Conservation (phyloP, 805 yeast species). For the baker's yeast (Saccharomyces cerevisiae) region DNA sequence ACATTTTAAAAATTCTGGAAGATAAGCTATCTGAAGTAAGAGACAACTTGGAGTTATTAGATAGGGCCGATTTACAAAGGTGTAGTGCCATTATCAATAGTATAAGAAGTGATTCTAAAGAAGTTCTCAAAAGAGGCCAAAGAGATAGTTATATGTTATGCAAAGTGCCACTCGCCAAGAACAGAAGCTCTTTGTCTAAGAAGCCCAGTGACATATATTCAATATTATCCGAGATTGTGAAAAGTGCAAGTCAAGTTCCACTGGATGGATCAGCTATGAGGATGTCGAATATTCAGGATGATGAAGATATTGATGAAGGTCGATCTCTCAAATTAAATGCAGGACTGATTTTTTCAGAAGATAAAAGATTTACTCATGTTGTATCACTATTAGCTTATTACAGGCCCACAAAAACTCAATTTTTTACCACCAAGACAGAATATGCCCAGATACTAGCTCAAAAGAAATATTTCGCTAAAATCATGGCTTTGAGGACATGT, state of each 20-base stretch:
- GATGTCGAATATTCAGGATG: constrained; percentile 1
- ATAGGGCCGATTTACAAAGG: constrained; percentile 51
- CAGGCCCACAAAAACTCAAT: constrained; percentile 17
- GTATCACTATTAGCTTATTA: constrained; percentile 48
- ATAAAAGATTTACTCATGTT: constrained; percentile 71
- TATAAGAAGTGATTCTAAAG: neutral
- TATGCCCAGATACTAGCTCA: constrained; percentile 48
- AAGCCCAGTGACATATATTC: constrained; percentile 11
- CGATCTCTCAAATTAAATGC: constrained; percentile 15
- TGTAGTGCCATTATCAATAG: constrained; percentile 12
- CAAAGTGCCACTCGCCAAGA: neutral
- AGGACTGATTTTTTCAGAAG: constrained; percentile 63
- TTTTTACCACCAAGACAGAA: constrained; percentile 39
- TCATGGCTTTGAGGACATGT: constrained; percentile 62
- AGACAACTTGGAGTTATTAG: constrained; percentile 46
- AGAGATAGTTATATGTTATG: neutral
- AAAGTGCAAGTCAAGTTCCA: constrained; percentile 39
- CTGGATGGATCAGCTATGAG: constrained; percentile 16
- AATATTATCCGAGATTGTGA: constrained; percentile 32
- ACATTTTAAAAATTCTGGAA: constrained; percentile 47
- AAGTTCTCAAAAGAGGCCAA: neutral
- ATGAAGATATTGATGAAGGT: constrained; percentile 16
- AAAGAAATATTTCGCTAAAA: constrained; percentile 45
- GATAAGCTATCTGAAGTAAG: constrained; percentile 45
- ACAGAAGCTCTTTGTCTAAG: neutral